These are phyloP conservation scores for Zygotorulaspora sp. DNA, from an alignment of 805 yeast genomes.

Conservation along the genomic window DNA sequence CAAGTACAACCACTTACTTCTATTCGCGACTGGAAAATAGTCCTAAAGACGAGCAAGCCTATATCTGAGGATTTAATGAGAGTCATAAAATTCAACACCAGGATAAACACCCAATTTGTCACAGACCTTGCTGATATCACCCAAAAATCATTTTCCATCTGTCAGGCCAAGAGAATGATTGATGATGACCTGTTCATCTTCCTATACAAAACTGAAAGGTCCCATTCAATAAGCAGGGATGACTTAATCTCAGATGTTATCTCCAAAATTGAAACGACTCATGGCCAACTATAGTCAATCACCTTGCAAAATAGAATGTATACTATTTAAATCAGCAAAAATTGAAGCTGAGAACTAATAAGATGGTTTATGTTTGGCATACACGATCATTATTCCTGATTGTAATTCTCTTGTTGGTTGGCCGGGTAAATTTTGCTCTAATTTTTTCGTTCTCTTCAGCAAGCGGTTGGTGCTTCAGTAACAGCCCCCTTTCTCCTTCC, in stretches of 20 bases:
- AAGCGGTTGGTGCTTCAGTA: background rate
- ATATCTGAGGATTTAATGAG: conserved; percentile 14
- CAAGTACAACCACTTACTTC: conserved; percentile 9
- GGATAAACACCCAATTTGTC: conserved; percentile 21
- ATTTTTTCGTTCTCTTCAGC: background rate
- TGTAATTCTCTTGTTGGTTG: too few species aligned
- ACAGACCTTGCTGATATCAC: conserved; percentile 14
- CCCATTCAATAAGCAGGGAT: conserved; percentile 5
- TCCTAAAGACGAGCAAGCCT: conserved; percentile 13
- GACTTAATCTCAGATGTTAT: conserved; percentile 11
- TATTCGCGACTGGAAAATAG: conserved; percentile 18
- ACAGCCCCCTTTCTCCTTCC: conserved; percentile 9
- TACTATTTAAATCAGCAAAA: too few species aligned
- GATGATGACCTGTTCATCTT: conserved; percentile 22
- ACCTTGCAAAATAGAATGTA: background rate
- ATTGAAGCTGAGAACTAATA: too few species aligned
- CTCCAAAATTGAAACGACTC: conserved; percentile 5
- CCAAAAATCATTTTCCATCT: conserved; percentile 14
- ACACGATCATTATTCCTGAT: too few species aligned
- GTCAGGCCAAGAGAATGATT: conserved; percentile 22
- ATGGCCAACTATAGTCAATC: background rate
- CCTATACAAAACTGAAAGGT: conserved; percentile 15
- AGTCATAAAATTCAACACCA: conserved; percentile 16
- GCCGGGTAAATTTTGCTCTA: background rate
- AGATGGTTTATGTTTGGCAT: too few species aligned